Evolutionary conservation across 2,329 filamentous ascomycete species (phyloP).

Genomic region (Ophiosphaerella korrae): DNA sequence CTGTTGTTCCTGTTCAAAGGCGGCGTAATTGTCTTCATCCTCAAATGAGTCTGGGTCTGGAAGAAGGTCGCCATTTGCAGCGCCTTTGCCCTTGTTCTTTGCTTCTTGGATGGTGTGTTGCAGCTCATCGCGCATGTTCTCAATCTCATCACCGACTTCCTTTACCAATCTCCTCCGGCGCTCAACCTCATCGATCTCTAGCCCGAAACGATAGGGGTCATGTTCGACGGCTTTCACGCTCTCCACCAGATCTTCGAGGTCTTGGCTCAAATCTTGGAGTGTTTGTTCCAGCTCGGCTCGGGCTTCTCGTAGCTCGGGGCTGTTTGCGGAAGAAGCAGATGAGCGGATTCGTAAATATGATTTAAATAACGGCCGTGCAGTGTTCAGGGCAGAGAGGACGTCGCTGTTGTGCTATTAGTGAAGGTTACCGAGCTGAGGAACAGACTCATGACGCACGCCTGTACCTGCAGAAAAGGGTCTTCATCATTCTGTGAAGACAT

Average conservation of each 20-base stretch:
- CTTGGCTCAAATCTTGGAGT: conserved; percentile 73
- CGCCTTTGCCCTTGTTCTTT: conserved; percentile 45
- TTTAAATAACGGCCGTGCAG: conserved; percentile 83
- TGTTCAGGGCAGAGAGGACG: conserved; percentile 80
- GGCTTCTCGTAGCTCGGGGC: conserved; percentile 66
- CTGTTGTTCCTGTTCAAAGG: conserved; percentile 91
- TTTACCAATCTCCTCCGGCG: conserved; percentile 81
- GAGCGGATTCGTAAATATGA: conserved; percentile 96
- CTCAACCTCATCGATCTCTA: conserved; percentile 80
- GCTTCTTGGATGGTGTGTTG: conserved; percentile 60
- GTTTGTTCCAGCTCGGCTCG: conserved; percentile 79
- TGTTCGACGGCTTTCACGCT: conserved; percentile 87
- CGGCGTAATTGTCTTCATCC: conserved; percentile 68
- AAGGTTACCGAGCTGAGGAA: conserved; percentile 8
- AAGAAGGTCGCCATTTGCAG: conserved; percentile 55
- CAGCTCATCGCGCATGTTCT: conserved; percentile 86
- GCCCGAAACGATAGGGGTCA: conserved; percentile 84
- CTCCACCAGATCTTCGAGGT: conserved; percentile 85
- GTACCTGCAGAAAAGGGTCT: conserved; percentile 58
- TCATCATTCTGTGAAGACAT: conserved; percentile 47
- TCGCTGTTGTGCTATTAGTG: conserved; percentile 65
- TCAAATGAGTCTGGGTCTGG: conserved; percentile 66
- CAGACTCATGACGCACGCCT: conserved; percentile 44
- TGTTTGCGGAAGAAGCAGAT: conserved; percentile 71
- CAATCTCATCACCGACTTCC: conserved; percentile 86